Percentiles rank a stretch among this genome's conserved stretches.
Evolutionary conservation across 148 eudicot genomes (phyloP).

Genomic region (Arbutus unedo): DNA sequence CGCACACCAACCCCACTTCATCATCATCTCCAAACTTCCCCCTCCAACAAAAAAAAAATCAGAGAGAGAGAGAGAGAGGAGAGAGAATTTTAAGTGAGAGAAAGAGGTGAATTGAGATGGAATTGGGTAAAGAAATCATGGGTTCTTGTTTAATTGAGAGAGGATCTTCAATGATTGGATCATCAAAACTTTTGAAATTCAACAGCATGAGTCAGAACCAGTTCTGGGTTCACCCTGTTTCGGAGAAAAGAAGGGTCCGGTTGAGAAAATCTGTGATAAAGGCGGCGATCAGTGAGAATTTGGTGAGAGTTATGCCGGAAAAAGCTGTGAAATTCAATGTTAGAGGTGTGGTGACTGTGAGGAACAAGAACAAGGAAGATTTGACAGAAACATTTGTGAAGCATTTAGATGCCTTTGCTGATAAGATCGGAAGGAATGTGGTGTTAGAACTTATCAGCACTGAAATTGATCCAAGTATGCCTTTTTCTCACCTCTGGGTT

Average conservation of each 20-base stretch:
- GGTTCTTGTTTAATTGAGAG: conserved; percentile 32
- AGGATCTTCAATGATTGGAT: conserved; percentile 21
- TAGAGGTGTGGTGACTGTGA: conserved; percentile 79
- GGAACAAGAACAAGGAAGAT: conserved; percentile 78
- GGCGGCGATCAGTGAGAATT: conserved; percentile 69
- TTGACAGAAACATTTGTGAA: conserved; percentile 54
- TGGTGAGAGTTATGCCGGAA: conserved; percentile 35
- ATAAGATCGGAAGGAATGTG: conserved; percentile 71
- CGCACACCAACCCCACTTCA: background rate
- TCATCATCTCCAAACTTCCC: conserved; percentile 21
- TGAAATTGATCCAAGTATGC: conserved; percentile 74
- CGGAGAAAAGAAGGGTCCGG: conserved; percentile 17
- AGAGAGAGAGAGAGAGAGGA: conserved; percentile 49
- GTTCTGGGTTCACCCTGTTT: conserved; percentile 8
- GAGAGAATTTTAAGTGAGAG: conserved; percentile 37
- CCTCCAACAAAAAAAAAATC: conserved; percentile 8
- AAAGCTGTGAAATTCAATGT: conserved; percentile 58
- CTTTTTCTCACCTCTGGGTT: conserved; percentile 33
- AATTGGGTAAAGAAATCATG: conserved; percentile 37
- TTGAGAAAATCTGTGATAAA: conserved; percentile 13
- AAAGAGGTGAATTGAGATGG: conserved; percentile 24
- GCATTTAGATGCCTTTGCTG: conserved; percentile 62
- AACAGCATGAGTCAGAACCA: conserved; percentile 2
- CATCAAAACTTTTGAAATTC: conserved; percentile 19
- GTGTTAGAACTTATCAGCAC: conserved; percentile 67